Base-by-base conservation (phyloP, 495 filamentous ascomycete species). In the Penicillium alfredii region DNA sequence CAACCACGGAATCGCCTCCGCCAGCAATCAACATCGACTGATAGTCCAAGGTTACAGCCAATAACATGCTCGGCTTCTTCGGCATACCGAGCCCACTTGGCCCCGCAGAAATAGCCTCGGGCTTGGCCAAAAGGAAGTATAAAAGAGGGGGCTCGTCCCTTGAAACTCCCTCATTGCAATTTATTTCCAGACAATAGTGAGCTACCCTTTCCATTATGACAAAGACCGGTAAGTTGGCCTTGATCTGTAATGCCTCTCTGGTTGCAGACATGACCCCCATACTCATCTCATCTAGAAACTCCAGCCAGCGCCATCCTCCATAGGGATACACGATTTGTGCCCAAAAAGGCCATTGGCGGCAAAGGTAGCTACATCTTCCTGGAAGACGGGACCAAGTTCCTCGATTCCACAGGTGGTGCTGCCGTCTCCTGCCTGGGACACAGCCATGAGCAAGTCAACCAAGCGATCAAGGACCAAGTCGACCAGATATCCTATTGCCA, bases 381-480 rank as follows among this genome's bases (percentile, higher is more conserved):
- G 3, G 72, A 71, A 33, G 70, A 82, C 60, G 79, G 78, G 14
- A 75, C 72, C 8, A 72, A 63, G 29, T 73, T 88, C 42, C 69
- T 85, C 11, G 81, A 86, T 47, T 77, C 74, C 0, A 71, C 67
- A 6, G 66, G 72, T 13, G 72, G 71, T 21, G 69, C 71, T 4
- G 70, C 72, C 3, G 71, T 74, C 6, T 58, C 64, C 4, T 73
- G 70, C 45, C 40, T 76, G 8, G 71, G 70, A 12, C 72, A 74
- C 36, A 64, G 66, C 25, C 53, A 74, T 39, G 51, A 58, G 13
- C 42, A 62, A 33, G 63, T 77, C 32, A 55, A 44, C 5, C 45
- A 62, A 11, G 70, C 71, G 0, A 63, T 81, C 19, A 53, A 56
- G 8, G 44, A 61, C n/a, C 76, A 79, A 39, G 63, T 76, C 43